Evolutionary conservation across 164 flowering plant species (phyloP), one percentile per base, ranked within the genome.

Genomic region (Macadamia tetraphylla): DNA sequence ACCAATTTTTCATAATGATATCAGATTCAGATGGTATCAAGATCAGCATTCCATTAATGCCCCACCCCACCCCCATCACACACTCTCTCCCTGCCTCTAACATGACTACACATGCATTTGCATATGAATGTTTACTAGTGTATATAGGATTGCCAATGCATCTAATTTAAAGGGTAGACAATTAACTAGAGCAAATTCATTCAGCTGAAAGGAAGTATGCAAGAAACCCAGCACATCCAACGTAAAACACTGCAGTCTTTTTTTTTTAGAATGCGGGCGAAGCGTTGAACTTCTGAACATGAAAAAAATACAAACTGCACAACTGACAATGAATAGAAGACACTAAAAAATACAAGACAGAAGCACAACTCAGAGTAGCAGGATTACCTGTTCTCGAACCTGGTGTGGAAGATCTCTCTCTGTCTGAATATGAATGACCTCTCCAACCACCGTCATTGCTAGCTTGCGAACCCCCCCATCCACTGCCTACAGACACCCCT

Each of bases 301-400:
- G 14, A 14, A 14, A 13, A 53, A 53, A 53, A 17, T 14, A 14
- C 3, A 53, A 14, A 49, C 15, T 53, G 57, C 57, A 53, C 15
- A 53, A 53, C 17, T 53, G 18, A 14, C 15, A 17, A 53, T 17
- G 6, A 14, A 14, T 17, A 12, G 57, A 4, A 53, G 6, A 1
- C 15, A 14, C 15, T 14, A 53, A 53, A 17, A 53, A 53, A 53
- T 14, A 17, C 3, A 10, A 49, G 11, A 49, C 57, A 53, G 17
- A 8, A 46, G 14, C n/a, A 57, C 29, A 57, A 7, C 7, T 57
- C 17, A 17, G 13, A 10, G 46, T 15, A 8, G 42, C 60, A 32
- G 29, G 57, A 70, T 70, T 76, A 91, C 98, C 98, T 81, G 80
- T 51, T 81, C 97, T 84, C 18, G 87, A 80, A 17, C 83, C 84